Evolutionary conservation across 257 asterid species (phyloP).

Genomic region (Solanum infundibuliforme): DNA sequence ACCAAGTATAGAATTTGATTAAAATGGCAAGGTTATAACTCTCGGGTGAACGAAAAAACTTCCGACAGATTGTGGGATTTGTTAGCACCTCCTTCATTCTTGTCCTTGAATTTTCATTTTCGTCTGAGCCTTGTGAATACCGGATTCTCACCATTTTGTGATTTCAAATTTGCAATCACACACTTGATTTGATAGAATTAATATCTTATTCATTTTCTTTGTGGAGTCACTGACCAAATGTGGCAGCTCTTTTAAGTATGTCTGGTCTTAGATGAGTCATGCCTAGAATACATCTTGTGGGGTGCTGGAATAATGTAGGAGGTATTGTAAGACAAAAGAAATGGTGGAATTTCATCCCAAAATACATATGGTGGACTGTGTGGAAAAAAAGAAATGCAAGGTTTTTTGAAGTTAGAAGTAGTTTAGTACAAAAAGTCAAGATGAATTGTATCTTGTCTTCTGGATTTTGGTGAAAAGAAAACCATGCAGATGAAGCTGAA

Average conservation of each 20-base stretch:
- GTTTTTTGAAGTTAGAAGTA: not conserved
- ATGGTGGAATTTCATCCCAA: not conserved
- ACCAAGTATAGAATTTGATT: not conserved
- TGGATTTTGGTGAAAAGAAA: not conserved
- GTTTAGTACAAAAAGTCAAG: not conserved
- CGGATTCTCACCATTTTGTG: not conserved
- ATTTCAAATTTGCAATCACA: not conserved
- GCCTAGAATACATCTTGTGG: not conserved
- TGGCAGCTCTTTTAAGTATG: not conserved
- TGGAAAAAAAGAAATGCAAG: not conserved
- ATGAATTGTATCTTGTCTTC: not conserved
- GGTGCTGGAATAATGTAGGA: not conserved
- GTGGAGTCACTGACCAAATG: not conserved
- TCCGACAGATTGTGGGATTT: not conserved
- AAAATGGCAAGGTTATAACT: not conserved
- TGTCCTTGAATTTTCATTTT: not conserved
- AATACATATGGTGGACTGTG: not conserved
- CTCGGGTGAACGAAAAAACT: not conserved
- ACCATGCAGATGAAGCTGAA: not conserved
- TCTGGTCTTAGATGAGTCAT: not conserved
- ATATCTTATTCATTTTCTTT: not conserved
- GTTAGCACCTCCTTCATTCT: not conserved
- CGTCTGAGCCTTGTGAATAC: not conserved
- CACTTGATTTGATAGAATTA: not conserved
- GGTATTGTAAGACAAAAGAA: not conserved